These are phyloP conservation scores for Metschnikowia kunwiensis DNA, from an alignment of 805 yeast species.

Conservation along the genomic window DNA sequence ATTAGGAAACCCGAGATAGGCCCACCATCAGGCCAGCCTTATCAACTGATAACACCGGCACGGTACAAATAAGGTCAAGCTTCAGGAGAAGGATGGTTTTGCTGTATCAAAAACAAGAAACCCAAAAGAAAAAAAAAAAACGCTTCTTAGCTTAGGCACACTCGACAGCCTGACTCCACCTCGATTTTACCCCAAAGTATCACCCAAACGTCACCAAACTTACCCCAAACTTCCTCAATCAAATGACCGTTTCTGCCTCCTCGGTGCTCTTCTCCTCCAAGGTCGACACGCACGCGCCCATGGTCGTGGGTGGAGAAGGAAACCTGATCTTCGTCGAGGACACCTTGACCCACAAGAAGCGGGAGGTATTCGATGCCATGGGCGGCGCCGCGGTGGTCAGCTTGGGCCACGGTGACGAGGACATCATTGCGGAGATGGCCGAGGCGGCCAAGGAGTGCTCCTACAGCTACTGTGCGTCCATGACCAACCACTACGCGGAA, in stretches of 20 bases:
- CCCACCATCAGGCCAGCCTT: not conserved
- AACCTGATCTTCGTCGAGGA: slow-evolving; percentile 16
- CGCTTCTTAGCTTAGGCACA: not conserved
- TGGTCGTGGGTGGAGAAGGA: slow-evolving; percentile 19
- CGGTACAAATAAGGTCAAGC: too few relatives aligned
- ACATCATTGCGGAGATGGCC: slow-evolving; percentile 14
- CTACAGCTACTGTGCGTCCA: slow-evolving; percentile 15
- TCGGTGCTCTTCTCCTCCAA: slow-evolving; percentile 16
- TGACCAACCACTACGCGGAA: slow-evolving; percentile 17
- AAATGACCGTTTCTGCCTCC: slow-evolving; percentile 14
- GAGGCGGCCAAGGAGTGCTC: slow-evolving; percentile 14
- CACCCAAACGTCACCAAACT: too few relatives aligned
- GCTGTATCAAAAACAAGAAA: too few relatives aligned
- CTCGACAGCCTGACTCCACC: not conserved
- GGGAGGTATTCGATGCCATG: slow-evolving; percentile 17
- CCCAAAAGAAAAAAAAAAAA: too few relatives aligned
- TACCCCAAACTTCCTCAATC: too few relatives aligned
- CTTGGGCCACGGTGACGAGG: slow-evolving; percentile 19
- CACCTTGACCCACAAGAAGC: slow-evolving; percentile 10
- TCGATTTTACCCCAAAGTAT: not conserved
- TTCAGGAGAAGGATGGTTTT: too few relatives aligned
- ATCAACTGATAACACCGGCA: not conserved
- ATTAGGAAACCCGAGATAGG: not conserved
- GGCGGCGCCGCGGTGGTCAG: slow-evolving; percentile 20
- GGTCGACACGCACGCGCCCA: slow-evolving; percentile 16